Conservation (phyloP, 139 green algal species). For the Picochlorum sp. region DNA sequence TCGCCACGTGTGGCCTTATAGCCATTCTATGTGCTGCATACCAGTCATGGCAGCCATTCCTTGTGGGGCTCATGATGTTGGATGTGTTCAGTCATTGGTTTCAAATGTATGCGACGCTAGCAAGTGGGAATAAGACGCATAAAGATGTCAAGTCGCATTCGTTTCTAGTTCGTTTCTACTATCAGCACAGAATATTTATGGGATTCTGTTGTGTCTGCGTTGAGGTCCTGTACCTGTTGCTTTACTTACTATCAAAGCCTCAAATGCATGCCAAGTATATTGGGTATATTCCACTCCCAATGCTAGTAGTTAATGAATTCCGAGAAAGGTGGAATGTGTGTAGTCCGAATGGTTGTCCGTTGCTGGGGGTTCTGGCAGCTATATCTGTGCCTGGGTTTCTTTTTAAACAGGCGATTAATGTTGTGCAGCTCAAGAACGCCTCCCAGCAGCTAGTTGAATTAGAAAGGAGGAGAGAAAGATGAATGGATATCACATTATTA, state of each 20-base stretch:
- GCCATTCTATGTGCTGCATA: constrained; percentile 57
- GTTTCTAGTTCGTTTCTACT: constrained; percentile 82
- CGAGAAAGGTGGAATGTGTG: too few species aligned
- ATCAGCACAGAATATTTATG: constrained; percentile 88
- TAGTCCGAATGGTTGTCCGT: too few species aligned
- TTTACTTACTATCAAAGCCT: constrained; percentile 24
- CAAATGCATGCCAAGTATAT: too few species aligned
- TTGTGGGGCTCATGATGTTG: constrained; percentile 69
- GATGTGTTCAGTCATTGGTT: constrained; percentile 94
- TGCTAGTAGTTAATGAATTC: too few species aligned
- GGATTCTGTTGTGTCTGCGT: constrained; percentile 86
- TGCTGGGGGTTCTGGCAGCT: constrained; percentile 16
- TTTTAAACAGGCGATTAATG: constrained; percentile 70
- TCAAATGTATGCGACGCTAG: constrained; percentile 73
- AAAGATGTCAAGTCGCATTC: constrained; percentile 63
- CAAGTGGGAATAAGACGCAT: constrained; percentile 50
- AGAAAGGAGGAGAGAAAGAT: background rate
- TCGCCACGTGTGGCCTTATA: constrained; percentile 81
- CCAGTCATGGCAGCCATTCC: constrained; percentile 23
- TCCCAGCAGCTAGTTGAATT: constrained; percentile 29
- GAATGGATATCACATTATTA: background rate
- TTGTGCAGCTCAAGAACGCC: constrained; percentile 53
- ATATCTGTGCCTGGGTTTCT: constrained; percentile 37
- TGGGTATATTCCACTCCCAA: too few species aligned
- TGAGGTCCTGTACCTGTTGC: constrained; percentile 38